Base-by-base conservation (phyloP, 1,139 yeast genomes). In the Taphrina populina region DNA sequence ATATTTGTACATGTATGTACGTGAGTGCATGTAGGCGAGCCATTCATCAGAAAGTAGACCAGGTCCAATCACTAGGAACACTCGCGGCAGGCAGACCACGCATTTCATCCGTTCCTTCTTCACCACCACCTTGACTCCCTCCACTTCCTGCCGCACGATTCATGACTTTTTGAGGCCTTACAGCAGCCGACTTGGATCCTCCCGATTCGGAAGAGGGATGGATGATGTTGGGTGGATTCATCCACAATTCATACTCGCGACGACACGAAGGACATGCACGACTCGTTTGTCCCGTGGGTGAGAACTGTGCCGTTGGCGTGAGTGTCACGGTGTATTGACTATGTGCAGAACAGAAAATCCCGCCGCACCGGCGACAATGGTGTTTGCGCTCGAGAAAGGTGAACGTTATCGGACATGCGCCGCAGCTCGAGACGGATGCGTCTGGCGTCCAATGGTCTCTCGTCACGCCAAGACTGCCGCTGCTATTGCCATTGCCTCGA, bases 341-440 rank as follows among this genome's bases (percentile, higher is more conserved):
- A 30, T 49, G 54, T 39, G 45, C 54, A n/a, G 45, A 36, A 21
- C 54, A 49, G 24, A 49, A 49, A 32, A 37, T 37, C 19, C 36
- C 36, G 13, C 54, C 54, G 35, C 54, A 49, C 10, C 46, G 37
- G 15, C 54, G 54, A 49, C 54, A 49, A 36, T 49, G 54, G 29
- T 49, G 54, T 21, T 39, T 49, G 21, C 54, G 36, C 15, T 37
- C 46, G 7, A 49, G 39, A 65, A 84, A 81, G 49, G 85, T 80
- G 69, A 85, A 79, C 57, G 77, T 67, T 69, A 77, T 77, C 58
- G 75, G 45, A 33, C 63, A 61, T 54, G 43, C 57, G 41, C 36
- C 60, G 52, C 58, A 61, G 59, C 26, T 57, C 29, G 32, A 46
- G 47, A 29, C 51, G 34, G 49, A 23, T 53, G 58, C 61, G 59